phyloP scores from a whole-genome alignment of 2,329 filamentous ascomycete species.

The Penicillium brasilianum region DNA sequence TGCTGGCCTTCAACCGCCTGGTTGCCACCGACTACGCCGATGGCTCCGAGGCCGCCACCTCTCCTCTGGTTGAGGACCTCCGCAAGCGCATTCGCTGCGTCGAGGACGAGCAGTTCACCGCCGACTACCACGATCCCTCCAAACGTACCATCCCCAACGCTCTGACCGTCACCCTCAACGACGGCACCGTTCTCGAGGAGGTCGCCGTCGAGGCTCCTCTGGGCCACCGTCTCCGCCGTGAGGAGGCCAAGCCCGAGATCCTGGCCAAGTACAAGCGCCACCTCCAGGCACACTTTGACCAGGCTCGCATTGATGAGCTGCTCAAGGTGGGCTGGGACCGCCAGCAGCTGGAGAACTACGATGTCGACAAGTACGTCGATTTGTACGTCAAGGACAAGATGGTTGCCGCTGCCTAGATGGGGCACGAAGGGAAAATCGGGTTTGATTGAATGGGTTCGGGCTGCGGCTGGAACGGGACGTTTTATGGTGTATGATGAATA shows the following conservation, averaged over 20 bases:
- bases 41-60: constrained; percentile 88
- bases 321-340: constrained; percentile 77
- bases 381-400: constrained; percentile 68
- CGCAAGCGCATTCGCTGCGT: constrained; percentile 94
- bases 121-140: constrained; percentile 91
- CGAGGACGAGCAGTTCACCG: constrained; percentile 92
- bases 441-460: background rate
- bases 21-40: constrained; percentile 94
- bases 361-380: constrained; percentile 93
- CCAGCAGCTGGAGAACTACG: constrained; percentile 75
- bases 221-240: constrained; percentile 85
- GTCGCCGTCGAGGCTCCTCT: constrained; percentile 92
- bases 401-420: constrained; percentile 32
- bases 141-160: constrained; percentile 98
- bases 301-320: constrained; percentile 78
- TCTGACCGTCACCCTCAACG: constrained; percentile 90
- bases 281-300: constrained; percentile 78
- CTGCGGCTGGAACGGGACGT: background rate
- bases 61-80: constrained; percentile 84
- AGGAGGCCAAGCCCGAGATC: constrained; percentile 98
- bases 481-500: constrained; percentile 23
- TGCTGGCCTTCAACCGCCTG: constrained; percentile 94
- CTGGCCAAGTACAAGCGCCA: constrained; percentile 95
- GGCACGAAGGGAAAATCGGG: background rate
- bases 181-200: constrained; percentile 89